Conservation (phyloP, 345 rosid genomes). For the Physaria fendleri region DNA sequence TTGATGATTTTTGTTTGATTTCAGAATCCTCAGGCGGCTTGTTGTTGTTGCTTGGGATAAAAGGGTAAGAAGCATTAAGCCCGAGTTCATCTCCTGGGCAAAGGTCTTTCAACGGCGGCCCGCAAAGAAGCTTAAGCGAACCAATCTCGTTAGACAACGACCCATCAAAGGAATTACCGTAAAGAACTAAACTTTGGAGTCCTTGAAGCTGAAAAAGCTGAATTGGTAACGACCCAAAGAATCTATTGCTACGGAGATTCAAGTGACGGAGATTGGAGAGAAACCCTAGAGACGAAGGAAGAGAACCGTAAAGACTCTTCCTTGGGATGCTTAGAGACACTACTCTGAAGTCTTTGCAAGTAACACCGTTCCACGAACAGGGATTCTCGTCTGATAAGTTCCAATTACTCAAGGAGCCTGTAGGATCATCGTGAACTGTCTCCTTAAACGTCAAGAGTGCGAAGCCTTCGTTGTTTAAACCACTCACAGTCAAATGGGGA, state of each 20-base stretch:
- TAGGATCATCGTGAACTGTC: slow-evolving; percentile 62
- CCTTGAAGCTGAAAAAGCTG: slow-evolving; percentile 73
- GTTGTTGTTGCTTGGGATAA: slow-evolving; percentile 54
- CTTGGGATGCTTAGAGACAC: slow-evolving; percentile 80
- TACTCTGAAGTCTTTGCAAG: slow-evolving; percentile 74
- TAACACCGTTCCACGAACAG: slow-evolving; percentile 90
- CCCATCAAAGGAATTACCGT: slow-evolving; percentile 83
- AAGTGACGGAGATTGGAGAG: slow-evolving; percentile 79
- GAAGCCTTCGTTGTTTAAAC: slow-evolving; percentile 57
- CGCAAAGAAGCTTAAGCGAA: slow-evolving; percentile 71
- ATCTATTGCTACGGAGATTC: slow-evolving; percentile 71
- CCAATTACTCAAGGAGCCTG: slow-evolving; percentile 74
- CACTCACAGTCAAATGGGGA: slow-evolving; percentile 15
- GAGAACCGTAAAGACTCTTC: slow-evolving; percentile 68
- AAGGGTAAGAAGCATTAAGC: slow-evolving; percentile 65
- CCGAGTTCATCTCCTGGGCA: slow-evolving; percentile 46
- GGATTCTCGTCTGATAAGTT: slow-evolving; percentile 65
- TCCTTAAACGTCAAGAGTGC: slow-evolving; percentile 75
- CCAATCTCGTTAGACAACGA: slow-evolving; percentile 62
- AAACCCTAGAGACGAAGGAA: slow-evolving; percentile 74
- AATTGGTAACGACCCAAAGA: slow-evolving; percentile 58
- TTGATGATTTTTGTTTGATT: slow-evolving; percentile 39
- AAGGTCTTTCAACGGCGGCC: slow-evolving; percentile 76
- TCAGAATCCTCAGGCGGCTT: slow-evolving; percentile 38
- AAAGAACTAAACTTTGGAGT: slow-evolving; percentile 87